Conservation (phyloP, 306 rosid species). For the Sindora glabra region DNA sequence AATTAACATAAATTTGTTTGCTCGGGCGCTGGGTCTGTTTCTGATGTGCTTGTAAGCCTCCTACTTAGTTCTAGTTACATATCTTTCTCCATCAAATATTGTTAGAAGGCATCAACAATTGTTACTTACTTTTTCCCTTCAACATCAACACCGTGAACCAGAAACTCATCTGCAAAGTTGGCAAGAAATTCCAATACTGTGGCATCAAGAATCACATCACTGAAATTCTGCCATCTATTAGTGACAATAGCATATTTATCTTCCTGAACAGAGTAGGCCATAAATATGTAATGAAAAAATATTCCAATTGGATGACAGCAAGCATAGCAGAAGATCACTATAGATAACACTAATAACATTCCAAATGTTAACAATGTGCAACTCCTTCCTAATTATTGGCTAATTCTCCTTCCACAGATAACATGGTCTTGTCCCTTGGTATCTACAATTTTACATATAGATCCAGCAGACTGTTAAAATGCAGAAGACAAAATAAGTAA, state of each 20-base stretch:
- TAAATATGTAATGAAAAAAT: constrained; percentile 14
- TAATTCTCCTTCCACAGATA: no score
- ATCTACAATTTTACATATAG: no score
- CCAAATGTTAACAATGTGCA: no score
- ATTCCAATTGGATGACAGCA: no score
- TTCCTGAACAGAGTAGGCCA: constrained; percentile 44
- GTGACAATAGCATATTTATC: constrained; percentile 86
- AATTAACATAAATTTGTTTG: no score
- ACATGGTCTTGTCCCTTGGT: no score
- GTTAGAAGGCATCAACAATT: neutral
- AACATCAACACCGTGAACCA: constrained; percentile 95
- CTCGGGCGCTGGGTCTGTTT: no score
- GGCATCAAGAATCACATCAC: constrained; percentile 59
- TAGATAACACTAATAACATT: no score
- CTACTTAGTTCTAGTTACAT: no score
- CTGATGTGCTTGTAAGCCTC: no score
- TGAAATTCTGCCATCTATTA: constrained; percentile 96
- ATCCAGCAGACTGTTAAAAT: neutral
- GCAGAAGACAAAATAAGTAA: neutral
- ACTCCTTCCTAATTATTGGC: no score
- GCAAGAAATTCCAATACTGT: constrained; percentile 66
- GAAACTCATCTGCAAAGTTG: constrained; percentile 81
- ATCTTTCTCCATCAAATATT: neutral
- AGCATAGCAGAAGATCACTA: no score
- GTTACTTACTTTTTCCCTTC: constrained; percentile 86